Evolutionary conservation across 1,284 basidiomycete genomes (phyloP), one percentile per base, ranked within the genome.

Genomic region (Pseudozyma thailandica): DNA sequence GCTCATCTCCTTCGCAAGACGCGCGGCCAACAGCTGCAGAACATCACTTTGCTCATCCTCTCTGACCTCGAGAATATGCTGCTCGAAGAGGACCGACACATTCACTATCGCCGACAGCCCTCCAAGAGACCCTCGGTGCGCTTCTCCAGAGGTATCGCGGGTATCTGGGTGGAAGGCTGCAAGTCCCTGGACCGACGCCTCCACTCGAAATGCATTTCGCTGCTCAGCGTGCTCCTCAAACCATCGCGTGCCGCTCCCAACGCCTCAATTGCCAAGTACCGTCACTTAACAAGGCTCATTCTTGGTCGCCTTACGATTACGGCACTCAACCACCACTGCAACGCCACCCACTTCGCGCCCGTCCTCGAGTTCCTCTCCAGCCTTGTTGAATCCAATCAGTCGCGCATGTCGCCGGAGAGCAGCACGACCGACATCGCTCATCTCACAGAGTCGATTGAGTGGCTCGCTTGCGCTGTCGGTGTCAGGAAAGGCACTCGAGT

Each of bases 1-100:
- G 79, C 80, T 1, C 78, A 82, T 42, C 74, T 82, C 15, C 57
- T 82, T 6, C 77, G 81, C 48, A 81, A 77, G 58, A 75, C 77
- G 13, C 62, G 76, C 9, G 59, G 50, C 12, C 44, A 39, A 3
- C 75, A 80, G 42, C 63, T 82, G 21, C 50, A 56, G 23, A 59
- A 55, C 23, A 62, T 81, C 23, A 60, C 64, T 10, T 27, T 55
- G 7, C 48, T 56, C 39, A 80, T 82, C 69, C 52, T 76, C 20
- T 37, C 42, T 18, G 78, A 80, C 27, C 52, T 75, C 16, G 52
- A 51, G 39, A 61, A 47, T 9, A 70, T 74, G 75, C 54, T 76
- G 12, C 27, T 20, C n/a, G 58, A 55, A 16, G 75, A 79, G 37
- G 56, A 71, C 5, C 54, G 51, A 12, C 49, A 70, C 20, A 18